A percentile compares a stretch with the other conserved stretches of the same genome.
Evolutionary conservation across 2,329 filamentous ascomycete species (phyloP).

Genomic region (Fusarium mundagurra): DNA sequence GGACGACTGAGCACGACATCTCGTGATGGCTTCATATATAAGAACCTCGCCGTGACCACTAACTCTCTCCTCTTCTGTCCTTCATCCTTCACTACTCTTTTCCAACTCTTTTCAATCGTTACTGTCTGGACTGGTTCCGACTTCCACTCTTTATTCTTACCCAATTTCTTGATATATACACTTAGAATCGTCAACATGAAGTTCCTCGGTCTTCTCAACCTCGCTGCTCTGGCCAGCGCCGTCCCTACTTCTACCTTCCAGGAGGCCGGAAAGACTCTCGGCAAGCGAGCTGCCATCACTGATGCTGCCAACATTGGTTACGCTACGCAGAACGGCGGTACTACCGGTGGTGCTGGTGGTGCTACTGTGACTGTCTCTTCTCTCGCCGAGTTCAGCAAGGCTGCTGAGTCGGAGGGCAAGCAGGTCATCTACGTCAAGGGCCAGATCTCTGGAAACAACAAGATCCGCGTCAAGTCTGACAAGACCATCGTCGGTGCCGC

Average conservation of each 20-base stretch:
- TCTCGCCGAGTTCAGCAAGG: slow-evolving; percentile 57
- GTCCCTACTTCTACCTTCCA: slow-evolving; percentile 45
- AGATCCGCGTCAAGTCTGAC: slow-evolving; percentile 55
- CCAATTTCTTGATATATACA: background rate
- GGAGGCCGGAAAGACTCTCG: slow-evolving; percentile 40
- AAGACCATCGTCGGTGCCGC: slow-evolving; percentile 57
- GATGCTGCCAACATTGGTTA: slow-evolving; percentile 51
- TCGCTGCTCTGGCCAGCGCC: slow-evolving; percentile 46
- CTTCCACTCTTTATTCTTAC: slow-evolving; percentile 25
- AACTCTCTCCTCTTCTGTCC: background rate
- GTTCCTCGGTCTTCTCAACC: slow-evolving; percentile 45
- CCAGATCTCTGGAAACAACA: slow-evolving; percentile 51
- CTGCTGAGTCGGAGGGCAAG: slow-evolving; percentile 55
- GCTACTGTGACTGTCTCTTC: slow-evolving; percentile 56
- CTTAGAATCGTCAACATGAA: slow-evolving; percentile 42
- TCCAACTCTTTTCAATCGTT: slow-evolving; percentile 34
- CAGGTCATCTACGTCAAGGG: slow-evolving; percentile 55
- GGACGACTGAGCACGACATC: background rate
- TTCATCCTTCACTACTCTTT: slow-evolving; percentile 22
- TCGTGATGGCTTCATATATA: slow-evolving; percentile 36
- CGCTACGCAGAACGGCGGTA: slow-evolving; percentile 51
- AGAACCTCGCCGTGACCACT: background rate
- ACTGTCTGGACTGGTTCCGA: slow-evolving; percentile 32
- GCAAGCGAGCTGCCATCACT: slow-evolving; percentile 50
- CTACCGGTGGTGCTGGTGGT: slow-evolving; percentile 61